phyloP scores from a whole-genome alignment of 306 rosid species.

The Acacia crassicarpa region DNA sequence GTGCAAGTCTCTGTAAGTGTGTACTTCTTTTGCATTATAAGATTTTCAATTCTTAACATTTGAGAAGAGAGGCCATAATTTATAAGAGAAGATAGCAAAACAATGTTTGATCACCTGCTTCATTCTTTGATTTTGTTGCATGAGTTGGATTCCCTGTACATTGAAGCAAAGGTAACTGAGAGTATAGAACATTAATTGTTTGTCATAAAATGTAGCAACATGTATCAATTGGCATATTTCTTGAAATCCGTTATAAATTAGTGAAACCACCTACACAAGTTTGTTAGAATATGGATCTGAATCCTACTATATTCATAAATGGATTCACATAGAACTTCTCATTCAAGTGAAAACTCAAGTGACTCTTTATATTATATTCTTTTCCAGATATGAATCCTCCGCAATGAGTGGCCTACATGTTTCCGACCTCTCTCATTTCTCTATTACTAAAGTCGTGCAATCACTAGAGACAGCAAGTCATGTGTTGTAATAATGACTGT shows the following conservation, averaged over 20 bases:
- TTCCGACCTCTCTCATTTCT: no score
- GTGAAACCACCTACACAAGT: no score
- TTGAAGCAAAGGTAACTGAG: not conserved
- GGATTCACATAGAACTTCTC: not conserved
- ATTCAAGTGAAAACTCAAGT: not conserved
- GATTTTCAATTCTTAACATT: not conserved
- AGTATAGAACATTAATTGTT: not conserved
- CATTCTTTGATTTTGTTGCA: slow-evolving; percentile 36
- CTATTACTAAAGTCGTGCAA: no score
- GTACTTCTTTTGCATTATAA: not conserved
- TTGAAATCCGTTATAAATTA: not conserved
- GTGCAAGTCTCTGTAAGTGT: not conserved
- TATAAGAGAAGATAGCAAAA: not conserved
- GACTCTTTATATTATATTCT: not conserved
- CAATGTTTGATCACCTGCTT: slow-evolving; percentile 31
- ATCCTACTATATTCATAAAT: not conserved
- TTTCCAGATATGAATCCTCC: no score
- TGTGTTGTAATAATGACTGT: no score
- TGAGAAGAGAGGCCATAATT: not conserved
- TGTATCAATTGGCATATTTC: not conserved
- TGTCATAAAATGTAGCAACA: not conserved
- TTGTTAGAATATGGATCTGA: not conserved
- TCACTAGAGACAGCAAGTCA: no score
- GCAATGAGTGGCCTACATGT: no score
- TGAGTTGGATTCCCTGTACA: slow-evolving; percentile 34